Conservation (phyloP, 75 land plant genomes). For the Cupressus sempervirens region DNA sequence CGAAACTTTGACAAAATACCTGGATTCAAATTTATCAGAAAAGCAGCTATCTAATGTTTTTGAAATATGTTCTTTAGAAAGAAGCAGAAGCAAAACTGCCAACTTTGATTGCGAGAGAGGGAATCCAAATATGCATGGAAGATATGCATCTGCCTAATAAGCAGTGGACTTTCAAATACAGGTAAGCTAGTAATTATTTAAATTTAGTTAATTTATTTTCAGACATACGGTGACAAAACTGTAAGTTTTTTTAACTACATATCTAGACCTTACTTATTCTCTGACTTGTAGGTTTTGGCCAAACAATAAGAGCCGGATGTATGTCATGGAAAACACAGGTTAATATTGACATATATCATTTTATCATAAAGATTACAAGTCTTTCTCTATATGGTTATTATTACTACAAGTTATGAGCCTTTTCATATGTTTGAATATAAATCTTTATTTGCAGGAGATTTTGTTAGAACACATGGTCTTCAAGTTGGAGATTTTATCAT, state of each 20-base stretch:
- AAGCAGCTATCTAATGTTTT: not conserved
- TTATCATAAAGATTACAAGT: not conserved
- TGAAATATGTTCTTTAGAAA: constrained; percentile 19
- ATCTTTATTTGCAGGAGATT: not conserved
- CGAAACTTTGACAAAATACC: too few species aligned
- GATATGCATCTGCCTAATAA: constrained; percentile 17
- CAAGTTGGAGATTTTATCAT: not conserved
- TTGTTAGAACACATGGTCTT: not conserved
- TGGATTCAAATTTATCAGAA: not conserved
- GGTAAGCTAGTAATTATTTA: constrained; percentile 8
- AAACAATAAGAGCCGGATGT: constrained; percentile 90
- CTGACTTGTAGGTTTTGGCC: constrained; percentile 65
- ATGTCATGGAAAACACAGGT: constrained; percentile 85
- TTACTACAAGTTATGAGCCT: not conserved
- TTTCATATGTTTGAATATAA: not conserved
- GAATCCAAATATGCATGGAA: constrained; percentile 33
- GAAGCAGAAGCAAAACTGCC: constrained; percentile 41
- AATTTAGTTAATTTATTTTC: not conserved
- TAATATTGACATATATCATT: not conserved
- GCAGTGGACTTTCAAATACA: constrained; percentile 37
- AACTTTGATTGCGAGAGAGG: constrained; percentile 26
- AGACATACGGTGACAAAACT: not conserved
- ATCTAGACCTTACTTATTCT: not conserved
- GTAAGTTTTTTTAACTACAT: not conserved
- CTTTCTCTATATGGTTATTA: too few species aligned